Evolutionary conservation across 1,284 basidiomycete species (phyloP).

Genomic region (Anthracocystis walkeri): DNA sequence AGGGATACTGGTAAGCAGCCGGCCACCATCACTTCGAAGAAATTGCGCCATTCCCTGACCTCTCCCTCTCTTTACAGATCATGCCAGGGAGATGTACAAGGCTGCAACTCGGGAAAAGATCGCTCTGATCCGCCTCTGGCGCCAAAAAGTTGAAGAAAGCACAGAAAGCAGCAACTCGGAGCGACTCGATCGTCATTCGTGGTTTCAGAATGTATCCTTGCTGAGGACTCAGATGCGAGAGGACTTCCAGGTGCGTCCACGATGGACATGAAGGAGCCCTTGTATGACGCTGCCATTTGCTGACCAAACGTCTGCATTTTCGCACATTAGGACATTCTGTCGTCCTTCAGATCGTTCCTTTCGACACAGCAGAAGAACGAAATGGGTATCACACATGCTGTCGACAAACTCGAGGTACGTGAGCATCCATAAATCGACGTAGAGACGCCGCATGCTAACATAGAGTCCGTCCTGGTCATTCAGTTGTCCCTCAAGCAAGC

Average conservation of each 20-base stretch:
- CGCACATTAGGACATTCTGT: constrained; percentile 1
- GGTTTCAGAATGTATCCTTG: constrained; percentile 7
- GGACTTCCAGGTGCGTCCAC: constrained; percentile 12
- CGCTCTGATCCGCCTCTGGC: constrained; percentile 15
- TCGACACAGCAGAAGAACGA: constrained; percentile 5
- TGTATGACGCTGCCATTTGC: neutral
- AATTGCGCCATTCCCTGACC: neutral
- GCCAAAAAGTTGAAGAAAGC: constrained; percentile 1
- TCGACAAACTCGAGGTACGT: constrained; percentile 12
- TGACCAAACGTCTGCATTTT: neutral
- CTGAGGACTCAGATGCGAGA: neutral
- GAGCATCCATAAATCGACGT: neutral
- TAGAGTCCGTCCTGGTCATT: too few species aligned
- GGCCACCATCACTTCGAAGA: neutral
- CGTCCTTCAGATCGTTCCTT: neutral
- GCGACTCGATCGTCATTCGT: constrained; percentile 15
- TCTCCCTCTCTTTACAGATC: constrained; percentile 5
- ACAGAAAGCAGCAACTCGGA: constrained; percentile 4
- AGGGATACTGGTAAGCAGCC: constrained; percentile 31
- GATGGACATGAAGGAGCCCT: too few species aligned
- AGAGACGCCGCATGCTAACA: neutral
- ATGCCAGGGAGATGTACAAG: constrained; percentile 27
- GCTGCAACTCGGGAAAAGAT: constrained; percentile 26
- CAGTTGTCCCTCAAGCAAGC: constrained; percentile 15
- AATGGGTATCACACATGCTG: neutral